phyloP scores from a whole-genome alignment of 441 rosid genomes.

The Arabidopsis lyrata region DNA sequence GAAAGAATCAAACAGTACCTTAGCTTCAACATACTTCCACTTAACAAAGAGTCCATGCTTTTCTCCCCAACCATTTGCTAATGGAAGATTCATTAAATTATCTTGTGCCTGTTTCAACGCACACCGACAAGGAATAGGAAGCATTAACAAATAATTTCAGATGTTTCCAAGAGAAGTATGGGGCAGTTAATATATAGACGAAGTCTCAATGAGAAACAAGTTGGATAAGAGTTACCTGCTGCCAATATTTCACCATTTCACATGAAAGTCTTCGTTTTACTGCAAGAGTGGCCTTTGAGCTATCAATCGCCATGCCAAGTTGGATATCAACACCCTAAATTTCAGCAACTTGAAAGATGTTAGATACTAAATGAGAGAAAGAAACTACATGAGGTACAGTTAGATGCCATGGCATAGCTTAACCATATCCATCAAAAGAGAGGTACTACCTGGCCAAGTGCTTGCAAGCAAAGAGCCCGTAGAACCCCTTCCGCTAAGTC shows the following conservation, averaged over 20 bases:
- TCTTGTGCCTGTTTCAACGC: slow-evolving; percentile 75
- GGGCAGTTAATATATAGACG: not conserved
- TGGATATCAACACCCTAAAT: slow-evolving; percentile 94
- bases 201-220: not conserved
- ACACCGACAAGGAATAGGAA: slow-evolving; percentile 4
- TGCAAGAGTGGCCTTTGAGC: slow-evolving; percentile 96
- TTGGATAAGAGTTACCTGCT: slow-evolving; percentile 63
- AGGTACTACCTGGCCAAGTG: slow-evolving; percentile 87
- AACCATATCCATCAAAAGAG: slow-evolving; percentile 32
- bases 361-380: slow-evolving; percentile 24
- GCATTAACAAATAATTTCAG: slow-evolving; percentile 6
- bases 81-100: slow-evolving; percentile 79
- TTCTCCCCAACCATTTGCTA: slow-evolving; percentile 96
- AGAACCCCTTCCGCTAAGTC: slow-evolving; percentile 95
- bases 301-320: slow-evolving; percentile 98
- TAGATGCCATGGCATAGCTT: not conserved
- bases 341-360: slow-evolving; percentile 34
- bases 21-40: slow-evolving; percentile 94
- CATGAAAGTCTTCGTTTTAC: slow-evolving; percentile 99
- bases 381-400: slow-evolving; percentile 8
- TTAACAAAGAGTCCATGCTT: slow-evolving; percentile 84
- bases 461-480: slow-evolving; percentile 90
- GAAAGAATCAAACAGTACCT: slow-evolving; percentile 55
- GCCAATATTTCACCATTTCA: slow-evolving; percentile 99
- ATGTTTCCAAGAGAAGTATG: not conserved